Conservation (phyloP, 2,329 filamentous ascomycete species). For the Mycocentrospora acerina region DNA sequence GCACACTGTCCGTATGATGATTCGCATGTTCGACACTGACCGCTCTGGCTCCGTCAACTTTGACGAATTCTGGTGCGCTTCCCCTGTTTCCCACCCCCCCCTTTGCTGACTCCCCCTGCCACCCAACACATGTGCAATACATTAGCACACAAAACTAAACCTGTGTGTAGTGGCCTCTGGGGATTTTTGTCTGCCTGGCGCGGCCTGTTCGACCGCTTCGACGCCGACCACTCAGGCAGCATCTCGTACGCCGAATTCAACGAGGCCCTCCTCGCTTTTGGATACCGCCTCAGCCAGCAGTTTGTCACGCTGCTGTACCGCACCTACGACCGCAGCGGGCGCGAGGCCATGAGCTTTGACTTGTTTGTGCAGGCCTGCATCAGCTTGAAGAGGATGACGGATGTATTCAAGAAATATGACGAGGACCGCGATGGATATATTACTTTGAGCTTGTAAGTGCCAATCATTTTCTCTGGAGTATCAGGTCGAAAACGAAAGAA, state of each 20-base stretch:
- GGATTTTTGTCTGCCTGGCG: conserved; percentile 94
- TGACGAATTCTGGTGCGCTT: conserved; percentile 77
- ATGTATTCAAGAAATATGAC: conserved; percentile 98
- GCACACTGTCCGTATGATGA: conserved; percentile 98
- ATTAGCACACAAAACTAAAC: too few relatives aligned
- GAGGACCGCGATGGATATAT: conserved; percentile 91
- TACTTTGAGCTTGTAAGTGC: conserved; percentile 57
- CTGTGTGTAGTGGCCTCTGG: conserved; percentile 70
- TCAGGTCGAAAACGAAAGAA: not conserved
- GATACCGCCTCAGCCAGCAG: conserved; percentile 75
- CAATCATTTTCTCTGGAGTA: not conserved
- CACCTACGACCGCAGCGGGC: conserved; percentile 68
- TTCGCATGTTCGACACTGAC: conserved; percentile 97
- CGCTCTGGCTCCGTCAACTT: conserved; percentile 87
- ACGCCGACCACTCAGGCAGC: conserved; percentile 80
- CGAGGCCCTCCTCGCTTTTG: conserved; percentile 86
- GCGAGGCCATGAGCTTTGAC: conserved; percentile 69
- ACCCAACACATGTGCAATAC: too few relatives aligned
- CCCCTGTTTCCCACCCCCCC: not conserved
- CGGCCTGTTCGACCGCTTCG: conserved; percentile 91
- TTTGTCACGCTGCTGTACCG: conserved; percentile 85
- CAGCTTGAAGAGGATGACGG: conserved; percentile 95
- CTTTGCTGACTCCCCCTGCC: conserved; percentile 2
- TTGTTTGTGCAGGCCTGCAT: conserved; percentile 98
- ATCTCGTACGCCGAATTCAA: conserved; percentile 86